Conservation (phyloP, 225 moss, liverwort and hornwort genomes). For the Thuidium tamariscinum region DNA sequence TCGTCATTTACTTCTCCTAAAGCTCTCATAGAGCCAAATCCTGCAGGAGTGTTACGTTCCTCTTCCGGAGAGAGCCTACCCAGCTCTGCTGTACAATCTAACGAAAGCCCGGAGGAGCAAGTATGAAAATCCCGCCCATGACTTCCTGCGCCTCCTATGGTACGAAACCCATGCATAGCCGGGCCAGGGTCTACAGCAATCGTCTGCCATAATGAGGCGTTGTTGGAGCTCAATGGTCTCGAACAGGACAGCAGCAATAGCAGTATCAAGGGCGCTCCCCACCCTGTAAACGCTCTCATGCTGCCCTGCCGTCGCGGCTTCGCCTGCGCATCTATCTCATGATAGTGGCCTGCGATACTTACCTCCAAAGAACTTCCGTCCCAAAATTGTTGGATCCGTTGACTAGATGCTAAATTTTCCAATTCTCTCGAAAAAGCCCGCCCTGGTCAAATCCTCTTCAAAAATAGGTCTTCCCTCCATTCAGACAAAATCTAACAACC, state of each 20-base stretch:
- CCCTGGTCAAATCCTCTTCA: background rate
- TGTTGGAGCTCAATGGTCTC: constrained; percentile 22
- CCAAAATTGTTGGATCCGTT: background rate
- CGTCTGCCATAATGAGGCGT: constrained; percentile 17
- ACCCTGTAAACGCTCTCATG: constrained; percentile 41
- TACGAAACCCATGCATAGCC: constrained; percentile 2
- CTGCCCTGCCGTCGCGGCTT: constrained; percentile 25
- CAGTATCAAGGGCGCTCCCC: constrained; percentile 30
- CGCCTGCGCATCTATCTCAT: constrained; percentile 18
- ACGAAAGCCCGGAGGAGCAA: constrained; percentile 8
- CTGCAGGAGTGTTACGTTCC: background rate
- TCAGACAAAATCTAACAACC: background rate
- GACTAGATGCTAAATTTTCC: background rate
- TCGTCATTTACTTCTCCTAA: constrained; percentile 63
- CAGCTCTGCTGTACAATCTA: constrained; percentile 5
- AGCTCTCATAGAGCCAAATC: constrained; percentile 22
- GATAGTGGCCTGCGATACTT: background rate
- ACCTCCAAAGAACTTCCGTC: background rate
- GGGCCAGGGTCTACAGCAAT: constrained; percentile 14
- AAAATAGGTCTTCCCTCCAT: background rate
- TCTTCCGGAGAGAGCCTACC: background rate
- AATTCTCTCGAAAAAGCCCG: background rate
- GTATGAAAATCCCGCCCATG: background rate
- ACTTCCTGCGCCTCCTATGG: background rate
- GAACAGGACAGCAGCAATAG: constrained; percentile 17